Evolutionary conservation across 306 rosid species (phyloP), one percentile per base, ranked within the genome.

Genomic region (Sophora flavescens): DNA sequence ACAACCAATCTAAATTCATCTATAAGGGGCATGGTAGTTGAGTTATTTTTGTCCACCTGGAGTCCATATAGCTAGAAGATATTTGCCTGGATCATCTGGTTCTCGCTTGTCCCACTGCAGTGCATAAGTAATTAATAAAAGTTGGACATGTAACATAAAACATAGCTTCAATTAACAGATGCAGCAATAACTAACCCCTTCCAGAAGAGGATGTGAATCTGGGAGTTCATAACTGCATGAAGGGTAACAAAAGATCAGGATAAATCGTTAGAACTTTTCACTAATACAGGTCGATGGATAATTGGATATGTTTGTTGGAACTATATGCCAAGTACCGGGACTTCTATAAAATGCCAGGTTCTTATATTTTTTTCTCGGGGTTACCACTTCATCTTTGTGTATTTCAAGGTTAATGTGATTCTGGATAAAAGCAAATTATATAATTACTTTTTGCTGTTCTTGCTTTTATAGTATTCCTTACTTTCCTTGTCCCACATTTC

Each of bases 11-110:
- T 56, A 44, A 38, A 53, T 30, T 16, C 3, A 60, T 30, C 54
- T 28, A 70, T 45, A 63, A 72, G 60, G 32, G 48, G 47, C 17
- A 70, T 41, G 54, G 8, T 44, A 61, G 33, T 50, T 16, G 6
- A 35, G 38, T 26, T 51, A 9, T 50, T 10, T 75, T 77, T 64
- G 44, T 75, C 58, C 78, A 88, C 98, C 98, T 85, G 98, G 98
- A 61, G 97, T 87, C 98, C 98, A 93, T 78, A 93, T 91, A 48
- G 98, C 97, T 64, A 93, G 86, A 54, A 93, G 92, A 90, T 93
- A 93, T 45, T 63, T 81, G 83, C 92, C 85, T 16, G 98, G 98
- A 80, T 93, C 98, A 83, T 93, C 98, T 30, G 89, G 86, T 87
- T 93, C 98, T 76, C 97, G 89, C 81, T 14, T 80, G 32, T 93